Conservation (phyloP, 225 moss, liverwort and hornwort species). For the Physcomitrellopsis africana region DNA sequence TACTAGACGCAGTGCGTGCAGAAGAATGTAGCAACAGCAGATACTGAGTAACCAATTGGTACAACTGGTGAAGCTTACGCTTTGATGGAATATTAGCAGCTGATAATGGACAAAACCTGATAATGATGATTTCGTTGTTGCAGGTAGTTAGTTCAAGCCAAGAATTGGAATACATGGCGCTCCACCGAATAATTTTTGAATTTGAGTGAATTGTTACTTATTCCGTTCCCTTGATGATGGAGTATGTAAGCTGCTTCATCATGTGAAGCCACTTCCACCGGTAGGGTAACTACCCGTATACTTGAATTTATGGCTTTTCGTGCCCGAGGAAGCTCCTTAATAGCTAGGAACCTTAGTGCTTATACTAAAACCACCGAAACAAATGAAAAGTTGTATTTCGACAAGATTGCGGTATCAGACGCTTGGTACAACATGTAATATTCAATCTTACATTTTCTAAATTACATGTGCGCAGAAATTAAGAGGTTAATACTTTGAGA, state of each 20-base stretch:
- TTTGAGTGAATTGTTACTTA: not conserved
- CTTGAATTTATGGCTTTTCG: not conserved
- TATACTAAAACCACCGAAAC: not conserved
- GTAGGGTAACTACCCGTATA: not conserved
- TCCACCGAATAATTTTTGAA: slow-evolving; percentile 7
- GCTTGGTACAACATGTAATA: slow-evolving; percentile 2
- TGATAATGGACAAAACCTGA: not conserved
- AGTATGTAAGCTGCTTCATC: no score
- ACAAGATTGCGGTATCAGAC: not conserved
- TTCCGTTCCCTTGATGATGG: not conserved
- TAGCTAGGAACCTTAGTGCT: no score
- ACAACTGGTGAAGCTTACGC: slow-evolving; percentile 6
- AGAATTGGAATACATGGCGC: slow-evolving; percentile 30
- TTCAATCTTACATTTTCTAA: slow-evolving; percentile 12
- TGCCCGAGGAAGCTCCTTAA: no score
- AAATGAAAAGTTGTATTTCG: not conserved
- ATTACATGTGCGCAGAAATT: slow-evolving; percentile 13
- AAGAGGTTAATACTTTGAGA: slow-evolving; percentile 5
- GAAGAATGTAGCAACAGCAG: not conserved
- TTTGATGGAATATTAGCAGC: slow-evolving; percentile 11
- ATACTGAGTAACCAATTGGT: not conserved
- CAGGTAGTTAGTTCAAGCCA: slow-evolving; percentile 26
- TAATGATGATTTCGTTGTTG: slow-evolving; percentile 14
- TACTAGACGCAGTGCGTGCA: not conserved
- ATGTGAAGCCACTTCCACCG: no score